phyloP scores from a whole-genome alignment of 768 basidiomycete genomes.

The Antrodiella citrinella region DNA sequence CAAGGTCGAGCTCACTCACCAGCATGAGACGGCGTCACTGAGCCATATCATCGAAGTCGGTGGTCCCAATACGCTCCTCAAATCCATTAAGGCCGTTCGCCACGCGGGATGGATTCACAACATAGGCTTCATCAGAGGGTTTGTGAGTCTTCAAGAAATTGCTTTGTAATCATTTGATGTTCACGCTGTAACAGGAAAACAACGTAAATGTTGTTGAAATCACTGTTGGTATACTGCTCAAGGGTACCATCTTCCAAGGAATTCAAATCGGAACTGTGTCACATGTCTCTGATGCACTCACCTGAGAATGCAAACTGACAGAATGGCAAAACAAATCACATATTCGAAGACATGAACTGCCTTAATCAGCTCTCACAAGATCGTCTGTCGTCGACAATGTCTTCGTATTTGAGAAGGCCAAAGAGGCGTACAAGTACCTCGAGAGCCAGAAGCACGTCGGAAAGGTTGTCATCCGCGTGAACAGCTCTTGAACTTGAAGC shows the following conservation, averaged over 20 bases:
- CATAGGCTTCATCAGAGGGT: constrained; percentile 40
- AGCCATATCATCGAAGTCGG: constrained; percentile 44
- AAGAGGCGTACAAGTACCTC: constrained; percentile 44
- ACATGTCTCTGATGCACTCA: constrained; percentile 19
- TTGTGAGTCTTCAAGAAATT: constrained; percentile 11
- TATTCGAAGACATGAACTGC: constrained; percentile 46
- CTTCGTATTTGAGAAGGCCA: constrained; percentile 47
- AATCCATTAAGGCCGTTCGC: constrained; percentile 30
- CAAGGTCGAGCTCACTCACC: no score
- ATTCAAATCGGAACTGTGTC: constrained; percentile 47
- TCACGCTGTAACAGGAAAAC: not conserved
- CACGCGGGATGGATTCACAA: constrained; percentile 37
- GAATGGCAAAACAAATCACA: constrained; percentile 19
- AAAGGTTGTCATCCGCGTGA: constrained; percentile 40
- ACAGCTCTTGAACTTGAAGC: no score
- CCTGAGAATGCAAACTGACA: not conserved
- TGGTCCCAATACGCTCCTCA: constrained; percentile 38
- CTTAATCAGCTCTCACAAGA: constrained; percentile 36
- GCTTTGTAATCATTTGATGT: not conserved
- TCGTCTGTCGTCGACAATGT: constrained; percentile 48
- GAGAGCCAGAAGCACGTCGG: constrained; percentile 51
- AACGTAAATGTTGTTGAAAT: not conserved
- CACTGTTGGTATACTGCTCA: not conserved
- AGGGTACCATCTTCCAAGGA: constrained; percentile 30
- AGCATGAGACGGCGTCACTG: no score